phyloP scores from a whole-genome alignment of 2,329 filamentous ascomycete species.

The Metarhizium humberi region DNA sequence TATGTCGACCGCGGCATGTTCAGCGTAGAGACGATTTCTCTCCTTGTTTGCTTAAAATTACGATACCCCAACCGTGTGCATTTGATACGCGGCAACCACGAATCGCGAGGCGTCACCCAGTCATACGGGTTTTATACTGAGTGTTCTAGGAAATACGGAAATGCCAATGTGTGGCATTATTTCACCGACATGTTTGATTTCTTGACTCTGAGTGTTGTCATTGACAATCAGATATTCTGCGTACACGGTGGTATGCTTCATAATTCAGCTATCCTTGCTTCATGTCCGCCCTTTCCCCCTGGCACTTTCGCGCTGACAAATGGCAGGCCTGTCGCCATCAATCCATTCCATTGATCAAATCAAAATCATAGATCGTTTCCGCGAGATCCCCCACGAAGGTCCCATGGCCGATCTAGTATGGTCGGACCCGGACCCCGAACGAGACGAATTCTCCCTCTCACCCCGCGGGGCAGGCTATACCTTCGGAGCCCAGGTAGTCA shows the following conservation, averaged over 20 bases:
- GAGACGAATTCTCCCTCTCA: slow-evolving; percentile 92
- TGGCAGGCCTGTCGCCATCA: slow-evolving; percentile 64
- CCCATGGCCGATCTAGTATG: slow-evolving; percentile 99
- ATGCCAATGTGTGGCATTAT: slow-evolving; percentile 98
- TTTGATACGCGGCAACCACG: slow-evolving; percentile 94
- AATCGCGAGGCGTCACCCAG: slow-evolving; percentile 94
- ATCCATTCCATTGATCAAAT: slow-evolving; percentile 99
- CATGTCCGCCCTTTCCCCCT: too few species aligned
- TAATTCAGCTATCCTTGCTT: background rate
- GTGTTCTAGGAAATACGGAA: slow-evolving; percentile 95
- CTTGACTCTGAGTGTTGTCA: slow-evolving; percentile 90
- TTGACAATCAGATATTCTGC: slow-evolving; percentile 98
- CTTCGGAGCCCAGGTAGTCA: slow-evolving; percentile 94
- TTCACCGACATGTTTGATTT: slow-evolving; percentile 99
- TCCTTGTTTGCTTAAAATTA: slow-evolving; percentile 93
- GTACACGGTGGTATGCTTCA: slow-evolving; percentile 68
- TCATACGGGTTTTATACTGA: slow-evolving; percentile 99
- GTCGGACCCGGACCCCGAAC: slow-evolving; percentile 95
- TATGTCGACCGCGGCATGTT: slow-evolving; percentile 98
- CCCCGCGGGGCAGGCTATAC: slow-evolving; percentile 94
- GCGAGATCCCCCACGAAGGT: slow-evolving; percentile 96
- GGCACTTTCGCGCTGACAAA: background rate
- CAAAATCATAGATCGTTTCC: slow-evolving; percentile 98
- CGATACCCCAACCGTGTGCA: slow-evolving; percentile 94
- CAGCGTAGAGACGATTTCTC: slow-evolving; percentile 95